These are phyloP conservation scores for Sphagnum magellanicum DNA, from an alignment of 228 moss, liverwort and hornwort species.

Conservation along the genomic window DNA sequence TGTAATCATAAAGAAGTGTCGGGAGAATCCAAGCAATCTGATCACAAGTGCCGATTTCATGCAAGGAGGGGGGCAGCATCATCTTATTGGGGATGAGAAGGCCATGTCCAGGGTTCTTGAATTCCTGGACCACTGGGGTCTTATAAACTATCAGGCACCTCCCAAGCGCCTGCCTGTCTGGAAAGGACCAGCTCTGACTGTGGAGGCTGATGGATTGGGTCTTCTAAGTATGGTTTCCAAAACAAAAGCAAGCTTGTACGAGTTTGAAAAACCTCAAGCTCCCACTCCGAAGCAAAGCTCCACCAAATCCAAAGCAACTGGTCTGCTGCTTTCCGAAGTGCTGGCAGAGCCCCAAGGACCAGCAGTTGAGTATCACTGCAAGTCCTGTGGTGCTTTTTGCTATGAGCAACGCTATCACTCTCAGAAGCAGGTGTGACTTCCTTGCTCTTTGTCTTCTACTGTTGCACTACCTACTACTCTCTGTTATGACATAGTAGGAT, in stretches of 20 bases:
- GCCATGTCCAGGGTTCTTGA: slow-evolving; percentile 51
- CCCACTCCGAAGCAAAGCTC: slow-evolving; percentile 42
- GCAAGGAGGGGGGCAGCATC: slow-evolving; percentile 21
- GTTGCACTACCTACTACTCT: no score
- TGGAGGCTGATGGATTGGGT: slow-evolving; percentile 35
- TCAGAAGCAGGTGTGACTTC: slow-evolving; percentile 80
- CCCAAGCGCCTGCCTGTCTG: slow-evolving; percentile 42
- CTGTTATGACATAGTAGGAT: no score
- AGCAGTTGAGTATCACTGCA: slow-evolving; percentile 96
- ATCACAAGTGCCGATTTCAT: slow-evolving; percentile 49
- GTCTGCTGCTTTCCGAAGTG: slow-evolving; percentile 55
- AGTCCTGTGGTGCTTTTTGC: slow-evolving; percentile 86
- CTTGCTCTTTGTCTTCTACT: no score
- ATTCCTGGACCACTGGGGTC: slow-evolving; percentile 96
- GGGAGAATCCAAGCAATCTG: slow-evolving; percentile 66
- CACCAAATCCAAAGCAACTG: slow-evolving; percentile 23
- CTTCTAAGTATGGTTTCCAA: slow-evolving; percentile 45
- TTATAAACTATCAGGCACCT: slow-evolving; percentile 88
- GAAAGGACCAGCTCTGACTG: slow-evolving; percentile 30
- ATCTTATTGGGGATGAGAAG: slow-evolving; percentile 59
- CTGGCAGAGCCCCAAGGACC: slow-evolving; percentile 64
- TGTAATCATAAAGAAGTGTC: slow-evolving; percentile 65
- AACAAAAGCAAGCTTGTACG: slow-evolving; percentile 64
- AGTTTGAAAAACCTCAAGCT: slow-evolving; percentile 51
- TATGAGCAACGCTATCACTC: slow-evolving; percentile 98